phyloP scores from a whole-genome alignment of 2,329 filamentous ascomycete genomes.

The Orbilia blumenaviensis region DNA sequence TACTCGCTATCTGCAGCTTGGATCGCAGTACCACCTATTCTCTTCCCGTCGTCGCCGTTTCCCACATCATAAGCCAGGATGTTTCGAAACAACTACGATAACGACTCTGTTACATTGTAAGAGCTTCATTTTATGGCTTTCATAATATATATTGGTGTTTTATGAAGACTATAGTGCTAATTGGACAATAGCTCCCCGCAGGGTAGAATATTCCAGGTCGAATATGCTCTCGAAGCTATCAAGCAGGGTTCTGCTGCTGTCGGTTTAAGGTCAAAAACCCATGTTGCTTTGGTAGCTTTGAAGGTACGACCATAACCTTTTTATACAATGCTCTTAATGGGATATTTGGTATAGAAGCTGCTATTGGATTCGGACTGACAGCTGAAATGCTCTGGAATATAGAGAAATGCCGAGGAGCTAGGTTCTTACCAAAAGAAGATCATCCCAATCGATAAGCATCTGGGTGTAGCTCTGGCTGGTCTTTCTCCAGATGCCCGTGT shows the following conservation, averaged over 20 bases:
- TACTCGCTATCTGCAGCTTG: constrained; percentile 8
- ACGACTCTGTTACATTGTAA: constrained; percentile 98
- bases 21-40: constrained; percentile 21
- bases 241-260: constrained; percentile 99
- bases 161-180: not conserved
- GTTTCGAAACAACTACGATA: constrained; percentile 99
- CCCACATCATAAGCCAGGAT: constrained; percentile 69
- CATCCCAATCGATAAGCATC: constrained; percentile 93
- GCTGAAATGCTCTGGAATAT: constrained; percentile 48
- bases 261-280: constrained; percentile 96
- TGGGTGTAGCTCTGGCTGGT: constrained; percentile 93
- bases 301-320: constrained; percentile 75
- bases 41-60: constrained; percentile 22
- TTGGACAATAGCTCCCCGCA: constrained; percentile 80
- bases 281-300: constrained; percentile 92
- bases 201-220: constrained; percentile 99
- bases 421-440: constrained; percentile 99
- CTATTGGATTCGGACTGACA: not conserved
- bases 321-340: not conserved
- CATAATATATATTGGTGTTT: not conserved
- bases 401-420: constrained; percentile 99
- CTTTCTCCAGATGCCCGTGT: constrained; percentile 97
- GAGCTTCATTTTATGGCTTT: not conserved
- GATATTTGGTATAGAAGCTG: not conserved
- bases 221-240: constrained; percentile 97